phyloP scores from a whole-genome alignment of 2,329 filamentous ascomycete species.

The Fusarium buxicola region DNA sequence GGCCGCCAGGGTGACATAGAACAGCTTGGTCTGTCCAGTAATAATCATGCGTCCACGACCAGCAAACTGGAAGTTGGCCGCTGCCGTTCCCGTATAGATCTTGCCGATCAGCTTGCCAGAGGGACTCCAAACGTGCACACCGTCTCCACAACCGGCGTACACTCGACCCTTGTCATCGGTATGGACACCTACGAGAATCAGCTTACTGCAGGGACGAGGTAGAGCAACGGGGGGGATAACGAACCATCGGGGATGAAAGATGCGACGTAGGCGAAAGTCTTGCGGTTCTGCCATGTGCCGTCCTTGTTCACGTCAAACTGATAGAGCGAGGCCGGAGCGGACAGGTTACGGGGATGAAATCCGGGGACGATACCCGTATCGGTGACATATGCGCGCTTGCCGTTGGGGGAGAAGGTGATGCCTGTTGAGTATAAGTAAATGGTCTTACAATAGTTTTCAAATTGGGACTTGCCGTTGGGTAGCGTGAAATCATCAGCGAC shows the following conservation, averaged over 20 bases:
- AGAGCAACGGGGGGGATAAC: constrained; percentile 5
- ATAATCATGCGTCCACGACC: constrained; percentile 51
- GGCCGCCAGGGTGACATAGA: constrained; percentile 42
- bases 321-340: constrained; percentile 60
- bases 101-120: constrained; percentile 64
- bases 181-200: constrained; percentile 59
- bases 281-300: constrained; percentile 60
- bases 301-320: constrained; percentile 58
- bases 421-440: constrained; percentile 46
- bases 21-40: constrained; percentile 50
- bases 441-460: fast-evolving
- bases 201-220: neutral
- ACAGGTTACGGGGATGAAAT: constrained; percentile 56
- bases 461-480: constrained; percentile 60
- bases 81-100: constrained; percentile 61
- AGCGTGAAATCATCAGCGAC: constrained; percentile 68
- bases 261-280: constrained; percentile 67
- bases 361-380: constrained; percentile 63
- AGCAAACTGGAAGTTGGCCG: constrained; percentile 60
- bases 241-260: constrained; percentile 68
- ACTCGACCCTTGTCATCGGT: constrained; percentile 67
- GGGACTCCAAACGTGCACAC: constrained; percentile 61
- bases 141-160: constrained; percentile 62
- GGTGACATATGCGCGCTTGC: constrained; percentile 64
- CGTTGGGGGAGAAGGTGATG: constrained; percentile 66